A percentile compares a stretch with the other conserved stretches of the same genome.
Conservation (phyloP, 2,329 filamentous ascomycete genomes). For the Tolypocladium amazonense region DNA sequence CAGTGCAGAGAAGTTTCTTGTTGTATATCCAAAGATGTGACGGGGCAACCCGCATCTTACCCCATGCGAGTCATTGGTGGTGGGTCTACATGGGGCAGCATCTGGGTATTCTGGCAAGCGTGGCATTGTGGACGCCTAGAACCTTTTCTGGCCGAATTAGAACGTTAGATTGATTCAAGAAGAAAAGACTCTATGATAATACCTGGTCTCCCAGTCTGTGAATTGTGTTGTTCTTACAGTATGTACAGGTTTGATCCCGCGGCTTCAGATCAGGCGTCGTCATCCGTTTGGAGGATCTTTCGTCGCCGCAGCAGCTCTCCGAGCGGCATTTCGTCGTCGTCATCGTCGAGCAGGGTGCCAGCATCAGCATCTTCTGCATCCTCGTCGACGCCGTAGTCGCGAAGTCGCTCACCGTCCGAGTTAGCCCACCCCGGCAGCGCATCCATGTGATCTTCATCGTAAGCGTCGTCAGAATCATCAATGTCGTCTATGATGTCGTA, state of each 20-base stretch:
- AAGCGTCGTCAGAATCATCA: constrained; percentile 36
- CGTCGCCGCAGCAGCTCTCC: constrained; percentile 54
- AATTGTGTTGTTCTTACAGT: background rate
- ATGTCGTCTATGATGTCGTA: constrained; percentile 44
- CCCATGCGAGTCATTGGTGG: background rate
- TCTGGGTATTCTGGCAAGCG: background rate
- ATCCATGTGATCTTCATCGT: constrained; percentile 9
- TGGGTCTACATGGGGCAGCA: background rate
- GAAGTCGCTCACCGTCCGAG: constrained; percentile 60
- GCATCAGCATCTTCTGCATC: constrained; percentile 41
- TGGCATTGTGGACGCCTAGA: background rate
- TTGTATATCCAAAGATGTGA: background rate
- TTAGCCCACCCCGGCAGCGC: constrained; percentile 55
- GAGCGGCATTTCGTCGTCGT: constrained; percentile 48
- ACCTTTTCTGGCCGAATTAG: background rate
- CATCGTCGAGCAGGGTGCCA: constrained; percentile 20
- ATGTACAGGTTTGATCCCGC: background rate
- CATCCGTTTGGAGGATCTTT: constrained; percentile 24
- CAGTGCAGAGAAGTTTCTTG: background rate
- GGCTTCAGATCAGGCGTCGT: constrained; percentile 14
- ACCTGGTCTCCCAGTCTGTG: background rate
- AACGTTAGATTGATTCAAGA: background rate
- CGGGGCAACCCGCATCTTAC: background rate
- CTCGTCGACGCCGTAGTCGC: constrained; percentile 73
- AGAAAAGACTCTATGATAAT: background rate